phyloP scores from a whole-genome alignment of 805 yeast species.

The Cyberlindnera euphorbiae region DNA sequence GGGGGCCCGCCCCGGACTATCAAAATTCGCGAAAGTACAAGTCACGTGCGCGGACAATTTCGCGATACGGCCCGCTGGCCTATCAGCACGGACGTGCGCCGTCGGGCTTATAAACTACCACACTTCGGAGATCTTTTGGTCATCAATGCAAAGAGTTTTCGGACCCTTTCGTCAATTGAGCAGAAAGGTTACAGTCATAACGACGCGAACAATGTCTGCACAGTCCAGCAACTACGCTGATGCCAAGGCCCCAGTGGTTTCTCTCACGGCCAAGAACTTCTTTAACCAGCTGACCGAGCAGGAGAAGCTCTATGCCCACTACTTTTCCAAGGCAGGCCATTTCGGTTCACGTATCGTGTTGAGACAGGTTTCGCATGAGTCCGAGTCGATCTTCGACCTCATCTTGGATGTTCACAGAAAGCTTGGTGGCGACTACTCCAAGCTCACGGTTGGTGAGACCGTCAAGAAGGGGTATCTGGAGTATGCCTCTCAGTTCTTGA shows the following conservation, averaged over 20 bases:
- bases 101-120: no score
- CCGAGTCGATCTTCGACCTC: conserved; percentile 70
- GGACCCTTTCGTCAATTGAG: no score
- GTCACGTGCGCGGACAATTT: no score
- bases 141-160: no score
- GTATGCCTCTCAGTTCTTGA: conserved; percentile 69
- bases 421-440: conserved; percentile 43
- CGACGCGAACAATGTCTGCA: conserved; percentile 7
- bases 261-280: conserved; percentile 62
- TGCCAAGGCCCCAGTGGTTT: conserved; percentile 62
- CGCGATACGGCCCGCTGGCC: no score
- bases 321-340: conserved; percentile 77
- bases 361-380: conserved; percentile 78
- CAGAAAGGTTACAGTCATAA: neutral
- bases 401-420: conserved; percentile 54
- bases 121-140: no score
- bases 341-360: conserved; percentile 77
- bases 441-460: conserved; percentile 33
- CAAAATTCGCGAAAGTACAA: no score
- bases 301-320: conserved; percentile 75
- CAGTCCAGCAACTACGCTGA: conserved; percentile 41
- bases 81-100: no score
- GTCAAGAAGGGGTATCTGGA: conserved; percentile 50
- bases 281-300: conserved; percentile 57
- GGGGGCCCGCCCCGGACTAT: no score